phyloP scores from a whole-genome alignment of 2,329 filamentous ascomycete species.

The Colletotrichum abscissum region DNA sequence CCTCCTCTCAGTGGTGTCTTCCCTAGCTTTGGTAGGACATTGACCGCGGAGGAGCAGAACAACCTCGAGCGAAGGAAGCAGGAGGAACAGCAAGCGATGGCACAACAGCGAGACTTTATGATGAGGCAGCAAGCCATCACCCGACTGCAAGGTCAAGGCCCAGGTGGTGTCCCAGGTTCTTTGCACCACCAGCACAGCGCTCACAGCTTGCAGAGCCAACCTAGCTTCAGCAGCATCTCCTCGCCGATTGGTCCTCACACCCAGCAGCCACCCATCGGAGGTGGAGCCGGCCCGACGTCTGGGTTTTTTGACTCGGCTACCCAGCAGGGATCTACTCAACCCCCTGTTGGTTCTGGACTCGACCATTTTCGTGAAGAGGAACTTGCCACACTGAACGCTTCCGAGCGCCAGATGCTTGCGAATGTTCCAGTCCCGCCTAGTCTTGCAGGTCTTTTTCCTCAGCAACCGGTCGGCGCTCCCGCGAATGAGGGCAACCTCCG shows the following conservation, averaged over 20 bases:
- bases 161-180: conserved; percentile 44
- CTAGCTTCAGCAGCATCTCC: conserved; percentile 93
- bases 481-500: conserved; percentile 52
- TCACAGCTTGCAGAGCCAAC: conserved; percentile 96
- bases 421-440: conserved; percentile 47
- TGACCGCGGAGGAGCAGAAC: conserved; percentile 98
- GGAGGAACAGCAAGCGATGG: conserved; percentile 97
- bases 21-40: conserved; percentile 93
- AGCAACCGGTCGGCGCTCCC: conserved; percentile 52
- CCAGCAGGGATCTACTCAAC: conserved; percentile 51
- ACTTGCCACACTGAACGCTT: conserved; percentile 70
- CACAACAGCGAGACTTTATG: conserved; percentile 92
- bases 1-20: conserved; percentile 95
- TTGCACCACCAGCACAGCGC: conserved; percentile 95
- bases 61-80: conserved; percentile 96
- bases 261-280: conserved; percentile 55
- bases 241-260: conserved; percentile 77
- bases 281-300: conserved; percentile 67
- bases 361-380: conserved; percentile 79
- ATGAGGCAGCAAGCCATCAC: conserved; percentile 85
- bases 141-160: conserved; percentile 52
- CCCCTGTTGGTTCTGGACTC: conserved; percentile 43
- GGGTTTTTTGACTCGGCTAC: conserved; percentile 77
- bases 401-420: conserved; percentile 65
- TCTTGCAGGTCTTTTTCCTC: conserved; percentile 40